These are phyloP conservation scores for Ganoderma lucidum DNA, from an alignment of 1,284 basidiomycete genomes.

Conservation along the genomic window DNA sequence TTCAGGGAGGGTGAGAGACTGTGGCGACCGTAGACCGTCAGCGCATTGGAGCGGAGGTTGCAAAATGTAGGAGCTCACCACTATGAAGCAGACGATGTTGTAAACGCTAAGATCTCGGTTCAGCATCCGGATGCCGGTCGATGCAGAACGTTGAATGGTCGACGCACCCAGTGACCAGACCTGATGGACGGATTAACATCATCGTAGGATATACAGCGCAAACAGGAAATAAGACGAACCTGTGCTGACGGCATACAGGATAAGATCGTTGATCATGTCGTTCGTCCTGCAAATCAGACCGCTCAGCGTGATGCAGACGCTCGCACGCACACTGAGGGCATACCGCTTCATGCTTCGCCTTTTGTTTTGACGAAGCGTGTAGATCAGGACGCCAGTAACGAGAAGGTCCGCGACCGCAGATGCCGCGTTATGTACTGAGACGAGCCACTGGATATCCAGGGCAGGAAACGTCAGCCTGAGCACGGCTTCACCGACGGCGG, in stretches of 20 bases:
- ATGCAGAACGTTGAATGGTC: background rate
- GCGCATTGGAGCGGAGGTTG: background rate
- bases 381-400: constrained; percentile 12
- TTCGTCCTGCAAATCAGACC: constrained; percentile 10
- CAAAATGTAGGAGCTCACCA: background rate
- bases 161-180: constrained; percentile 7
- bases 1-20: constrained; percentile 11
- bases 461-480: background rate
- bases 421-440: constrained; percentile 11
- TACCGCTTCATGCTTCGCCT: constrained; percentile 8
- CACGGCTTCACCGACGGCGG: background rate
- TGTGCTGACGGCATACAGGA: constrained; percentile 15
- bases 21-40: background rate
- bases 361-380: constrained; percentile 12
- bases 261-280: constrained; percentile 9
- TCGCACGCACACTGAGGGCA: background rate
- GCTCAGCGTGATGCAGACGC: no score
- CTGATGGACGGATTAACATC: background rate
- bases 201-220: background rate
- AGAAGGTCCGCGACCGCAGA: constrained; percentile 15
- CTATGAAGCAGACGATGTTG: constrained; percentile 16
- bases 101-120: constrained; percentile 5
- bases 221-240: background rate
- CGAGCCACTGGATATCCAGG: constrained; percentile 4
- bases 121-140: background rate